Base-by-base conservation (phyloP, 1,139 yeast species). In the Suhomyces bribrorum region DNA sequence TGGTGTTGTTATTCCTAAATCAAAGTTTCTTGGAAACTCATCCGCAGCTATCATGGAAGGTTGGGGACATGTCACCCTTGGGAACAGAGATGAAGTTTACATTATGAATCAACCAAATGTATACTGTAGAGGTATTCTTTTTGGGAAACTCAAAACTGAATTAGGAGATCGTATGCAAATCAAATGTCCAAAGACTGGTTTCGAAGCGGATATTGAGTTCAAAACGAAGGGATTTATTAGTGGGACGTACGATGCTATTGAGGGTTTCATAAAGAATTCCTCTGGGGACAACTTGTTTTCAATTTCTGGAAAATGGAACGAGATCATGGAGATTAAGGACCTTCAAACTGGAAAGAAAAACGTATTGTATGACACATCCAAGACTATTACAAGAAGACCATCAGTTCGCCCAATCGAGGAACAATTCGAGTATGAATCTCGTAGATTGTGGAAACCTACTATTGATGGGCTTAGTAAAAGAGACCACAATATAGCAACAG, bases 11-110 rank as follows among this genome's bases (percentile, higher is more conserved):
- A 73, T 88, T 33, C 98, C 98, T 12, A 83, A 78, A 54, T 89
- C 97, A 1, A 79, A 79, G 56, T 94, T 92, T 54, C 70, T 92
- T 43, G 98, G 98, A 22, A 92, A 90, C 58, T 88, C 96, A 0
- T 90, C 97, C 0, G 98, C 97, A 13, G 95, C 96, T 3, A 80
- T 92, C 58, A 92, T 92, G 98, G 96, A 90, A 51, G 98, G 98
- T 14, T 61, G 77, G 47, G 94, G 87, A 0, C 81, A 77, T 40
- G 67, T 92, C 14, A 79, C 86, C 29, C 77, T 92, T 43, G 74
- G 84, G 30, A 83, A 86, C 48, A 65, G 75, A n/a, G 78, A 78
- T 45, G 62, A 57, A 29, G 69, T 73, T 36, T 92, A 89, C 60
- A 77, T 81, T 11, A 72, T 92, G 61, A 84, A 88, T 20, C 98